These are phyloP conservation scores for Trichoderma lentiforme DNA, from an alignment of 2,329 filamentous ascomycete genomes.

Conservation along the genomic window DNA sequence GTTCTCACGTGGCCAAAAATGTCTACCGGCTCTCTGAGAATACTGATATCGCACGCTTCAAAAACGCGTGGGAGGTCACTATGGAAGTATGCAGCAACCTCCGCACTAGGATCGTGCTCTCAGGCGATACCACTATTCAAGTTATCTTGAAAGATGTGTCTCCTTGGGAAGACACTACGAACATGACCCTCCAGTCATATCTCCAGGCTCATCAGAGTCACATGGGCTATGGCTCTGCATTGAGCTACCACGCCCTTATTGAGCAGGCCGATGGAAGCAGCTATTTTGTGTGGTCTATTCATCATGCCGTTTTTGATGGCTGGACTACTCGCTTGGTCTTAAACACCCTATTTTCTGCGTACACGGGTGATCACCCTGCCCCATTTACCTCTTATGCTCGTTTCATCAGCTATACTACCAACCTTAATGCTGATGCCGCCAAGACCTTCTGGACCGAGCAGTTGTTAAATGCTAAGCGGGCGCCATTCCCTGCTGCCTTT, in stretches of 20 bases:
- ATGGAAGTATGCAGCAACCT: conserved; percentile 21
- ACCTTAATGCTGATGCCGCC: neutral
- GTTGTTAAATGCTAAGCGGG: conserved; percentile 13
- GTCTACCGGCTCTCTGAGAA: conserved; percentile 13
- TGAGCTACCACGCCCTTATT: neutral
- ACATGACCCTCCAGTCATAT: conserved; percentile 2
- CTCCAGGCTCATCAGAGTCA: neutral
- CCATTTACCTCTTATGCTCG: conserved; percentile 31
- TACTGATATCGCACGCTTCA: conserved; percentile 20
- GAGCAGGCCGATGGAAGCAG: neutral
- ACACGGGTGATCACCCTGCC: neutral
- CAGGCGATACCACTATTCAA: conserved; percentile 10
- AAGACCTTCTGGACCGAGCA: conserved; percentile 11
- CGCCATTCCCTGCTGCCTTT: conserved; percentile 8
- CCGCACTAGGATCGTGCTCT: conserved; percentile 23
- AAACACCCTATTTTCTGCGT: neutral
- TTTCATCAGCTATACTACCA: conserved; percentile 13
- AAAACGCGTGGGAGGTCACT: conserved; percentile 20
- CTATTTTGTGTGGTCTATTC: conserved; percentile 10
- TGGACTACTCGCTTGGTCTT: conserved; percentile 4
- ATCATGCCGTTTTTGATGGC: conserved; percentile 12
- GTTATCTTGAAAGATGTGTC: conserved; percentile 17
- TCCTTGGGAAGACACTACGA: neutral
- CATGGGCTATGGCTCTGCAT: conserved; percentile 7
- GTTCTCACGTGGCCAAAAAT: conserved; percentile 23